These are phyloP conservation scores for Draba incana DNA, from an alignment of 345 rosid species.

Conservation along the genomic window DNA sequence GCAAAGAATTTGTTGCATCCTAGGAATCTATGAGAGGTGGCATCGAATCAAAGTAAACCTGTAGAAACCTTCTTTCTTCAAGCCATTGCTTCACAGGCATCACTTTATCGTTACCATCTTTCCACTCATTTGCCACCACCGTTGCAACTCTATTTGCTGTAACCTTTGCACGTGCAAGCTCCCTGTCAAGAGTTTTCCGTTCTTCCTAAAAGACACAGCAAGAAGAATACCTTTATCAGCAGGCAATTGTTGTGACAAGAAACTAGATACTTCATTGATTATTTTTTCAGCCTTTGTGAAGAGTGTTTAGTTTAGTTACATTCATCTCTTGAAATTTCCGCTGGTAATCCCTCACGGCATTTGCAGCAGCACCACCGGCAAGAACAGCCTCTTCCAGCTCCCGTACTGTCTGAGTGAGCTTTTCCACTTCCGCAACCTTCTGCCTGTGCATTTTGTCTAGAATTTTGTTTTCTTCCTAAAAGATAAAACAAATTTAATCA, in stretches of 20 bases:
- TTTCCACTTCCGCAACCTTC: slow-evolving; percentile 99
- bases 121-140: slow-evolving; percentile 99
- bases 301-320: slow-evolving; percentile 50
- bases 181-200: slow-evolving; percentile 95
- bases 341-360: slow-evolving; percentile 98
- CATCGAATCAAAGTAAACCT: slow-evolving; percentile 54
- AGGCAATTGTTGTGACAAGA: not conserved
- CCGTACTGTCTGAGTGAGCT: slow-evolving; percentile 93
- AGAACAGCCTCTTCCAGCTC: slow-evolving; percentile 99
- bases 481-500: slow-evolving; percentile 10
- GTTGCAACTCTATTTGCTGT: slow-evolving; percentile 97
- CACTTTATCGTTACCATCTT: slow-evolving; percentile 98
- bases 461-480: slow-evolving; percentile 97
- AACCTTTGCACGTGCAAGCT: slow-evolving; percentile 98
- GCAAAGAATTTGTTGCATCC: slow-evolving; percentile 13
- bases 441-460: slow-evolving; percentile 97
- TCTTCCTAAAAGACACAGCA: slow-evolving; percentile 68
- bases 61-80: slow-evolving; percentile 95
- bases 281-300: not conserved
- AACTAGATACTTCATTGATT: not conserved
- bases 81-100: slow-evolving; percentile 99
- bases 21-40: slow-evolving; percentile 23
- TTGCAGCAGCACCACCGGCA: slow-evolving; percentile 99
- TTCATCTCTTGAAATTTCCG: slow-evolving; percentile 99
- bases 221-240: slow-evolving; percentile 18